Conservation (phyloP, 805 yeast genomes). For the Scheffersomyces amazonensis region DNA sequence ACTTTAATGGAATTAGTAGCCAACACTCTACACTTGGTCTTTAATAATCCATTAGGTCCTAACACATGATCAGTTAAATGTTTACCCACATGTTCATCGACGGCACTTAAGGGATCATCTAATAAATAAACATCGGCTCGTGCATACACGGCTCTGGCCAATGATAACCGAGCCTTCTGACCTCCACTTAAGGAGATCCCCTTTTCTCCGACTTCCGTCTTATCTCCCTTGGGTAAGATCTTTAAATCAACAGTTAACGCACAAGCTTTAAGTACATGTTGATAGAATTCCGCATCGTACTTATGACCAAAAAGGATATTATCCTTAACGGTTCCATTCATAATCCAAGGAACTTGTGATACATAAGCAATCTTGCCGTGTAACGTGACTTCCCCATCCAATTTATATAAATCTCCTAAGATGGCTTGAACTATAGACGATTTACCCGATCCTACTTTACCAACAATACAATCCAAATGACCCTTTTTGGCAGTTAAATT, state of each 20-base stretch:
- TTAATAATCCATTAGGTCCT: conserved; percentile 75
- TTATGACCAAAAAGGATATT: conserved; percentile 88
- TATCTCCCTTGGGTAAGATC: conserved; percentile 83
- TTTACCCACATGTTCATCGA: conserved; percentile 93
- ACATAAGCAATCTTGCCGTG: conserved; percentile 86
- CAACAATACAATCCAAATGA: conserved; percentile 80
- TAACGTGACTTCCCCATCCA: conserved; percentile 66
- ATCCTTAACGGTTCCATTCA: conserved; percentile 90
- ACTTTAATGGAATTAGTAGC: conserved; percentile 89
- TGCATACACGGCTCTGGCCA: conserved; percentile 94
- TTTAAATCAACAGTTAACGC: conserved; percentile 77
- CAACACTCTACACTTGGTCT: conserved; percentile 69
- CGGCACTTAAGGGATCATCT: conserved; percentile 95
- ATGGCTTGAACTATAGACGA: conserved; percentile 77
- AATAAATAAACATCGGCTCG: conserved; percentile 87
- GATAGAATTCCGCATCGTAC: conserved; percentile 78
- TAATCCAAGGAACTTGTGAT: conserved; percentile 94
- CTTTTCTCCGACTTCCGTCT: conserved; percentile 93
- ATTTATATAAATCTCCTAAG: conserved; percentile 77
- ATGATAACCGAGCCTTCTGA: conserved; percentile 90
- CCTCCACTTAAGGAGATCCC: conserved; percentile 97
- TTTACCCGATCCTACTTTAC: conserved; percentile 89
- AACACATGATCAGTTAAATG: conserved; percentile 80
- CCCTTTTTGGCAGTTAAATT: conserved; percentile 68
- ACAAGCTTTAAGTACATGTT: conserved; percentile 81